These are phyloP conservation scores for Volvariella volvacea DNA, from an alignment of 1,284 basidiomycete species.

Conservation along the genomic window DNA sequence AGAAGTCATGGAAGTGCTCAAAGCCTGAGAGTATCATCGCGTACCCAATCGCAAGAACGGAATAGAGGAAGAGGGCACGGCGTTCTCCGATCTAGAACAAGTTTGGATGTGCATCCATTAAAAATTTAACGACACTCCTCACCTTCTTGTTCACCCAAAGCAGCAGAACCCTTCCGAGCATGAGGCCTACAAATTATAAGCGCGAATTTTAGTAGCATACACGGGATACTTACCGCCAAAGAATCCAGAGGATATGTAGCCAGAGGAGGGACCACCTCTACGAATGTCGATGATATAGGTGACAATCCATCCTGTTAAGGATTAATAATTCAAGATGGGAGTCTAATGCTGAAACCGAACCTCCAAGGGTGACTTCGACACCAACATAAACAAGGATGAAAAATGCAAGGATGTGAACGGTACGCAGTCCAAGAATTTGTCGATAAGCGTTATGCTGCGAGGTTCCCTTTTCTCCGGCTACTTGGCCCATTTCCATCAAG, in stretches of 20 bases:
- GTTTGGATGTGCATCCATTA: slow-evolving; percentile 3
- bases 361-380: slow-evolving; percentile 59
- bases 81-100: slow-evolving; percentile 44
- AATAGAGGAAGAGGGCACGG: slow-evolving; percentile 45
- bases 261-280: slow-evolving; percentile 38
- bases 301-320: slow-evolving; percentile 48
- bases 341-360: slow-evolving; percentile 19
- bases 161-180: slow-evolving; percentile 47
- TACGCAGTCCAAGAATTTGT: slow-evolving; percentile 46
- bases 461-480: slow-evolving; percentile 24
- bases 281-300: slow-evolving; percentile 47
- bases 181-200: slow-evolving; percentile 33
- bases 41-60: slow-evolving; percentile 44
- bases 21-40: slow-evolving; percentile 11
- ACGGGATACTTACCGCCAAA: slow-evolving; percentile 31
- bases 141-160: slow-evolving; percentile 56
- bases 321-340: background rate
- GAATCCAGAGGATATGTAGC: slow-evolving; percentile 49
- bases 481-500: slow-evolving; percentile 32
- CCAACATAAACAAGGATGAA: slow-evolving; percentile 67
- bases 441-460: slow-evolving; percentile 40
- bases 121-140: background rate
- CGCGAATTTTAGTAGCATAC: background rate
- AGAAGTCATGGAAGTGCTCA: background rate
- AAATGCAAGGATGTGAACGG: slow-evolving; percentile 52